Percentiles rank a stretch among this genome's conserved stretches.
Conservation (phyloP, 75 land plant genomes). For the Azolla pinnata region DNA sequence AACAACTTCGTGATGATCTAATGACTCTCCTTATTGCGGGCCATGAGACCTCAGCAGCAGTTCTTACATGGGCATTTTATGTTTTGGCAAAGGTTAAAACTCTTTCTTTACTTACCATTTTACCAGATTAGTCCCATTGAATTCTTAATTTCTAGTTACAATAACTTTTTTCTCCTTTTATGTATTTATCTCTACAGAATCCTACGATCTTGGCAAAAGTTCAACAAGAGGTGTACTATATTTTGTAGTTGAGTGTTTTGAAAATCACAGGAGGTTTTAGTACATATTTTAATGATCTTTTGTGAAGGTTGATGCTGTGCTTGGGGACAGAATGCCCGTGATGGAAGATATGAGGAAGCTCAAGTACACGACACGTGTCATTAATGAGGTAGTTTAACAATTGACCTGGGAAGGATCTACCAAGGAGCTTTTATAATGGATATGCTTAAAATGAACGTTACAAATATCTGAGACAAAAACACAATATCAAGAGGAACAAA, state of each 20-base stretch:
- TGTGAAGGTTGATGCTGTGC: constrained; percentile 64
- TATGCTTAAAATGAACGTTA: too few relatives aligned
- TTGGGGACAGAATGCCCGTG: constrained; percentile 77
- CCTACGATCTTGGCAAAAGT: constrained; percentile 68
- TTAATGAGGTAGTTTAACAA: constrained; percentile 70
- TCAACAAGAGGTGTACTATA: constrained; percentile 62
- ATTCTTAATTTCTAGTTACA: not conserved
- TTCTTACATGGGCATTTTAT: constrained; percentile 93
- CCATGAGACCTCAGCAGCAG: constrained; percentile 98
- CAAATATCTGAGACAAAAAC: too few relatives aligned
- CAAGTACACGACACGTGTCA: constrained; percentile 74
- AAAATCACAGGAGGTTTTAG: not conserved
- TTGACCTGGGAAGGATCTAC: too few relatives aligned
- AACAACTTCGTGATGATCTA: constrained; percentile 96
- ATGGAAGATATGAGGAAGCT: constrained; percentile 86
- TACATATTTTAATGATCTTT: not conserved
- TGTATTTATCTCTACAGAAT: too few relatives aligned
- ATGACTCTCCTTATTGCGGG: constrained; percentile 99
- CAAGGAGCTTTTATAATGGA: too few relatives aligned
- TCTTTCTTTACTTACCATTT: not conserved
- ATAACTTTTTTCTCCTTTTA: too few relatives aligned
- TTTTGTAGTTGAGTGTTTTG: constrained; percentile 2
- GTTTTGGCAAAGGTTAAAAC: constrained; percentile 64
- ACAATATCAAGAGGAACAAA: too few relatives aligned
- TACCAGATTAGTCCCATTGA: not conserved